Base-by-base conservation (phyloP, 2,329 filamentous ascomycete species). In the Epichloe gansuensis region DNA sequence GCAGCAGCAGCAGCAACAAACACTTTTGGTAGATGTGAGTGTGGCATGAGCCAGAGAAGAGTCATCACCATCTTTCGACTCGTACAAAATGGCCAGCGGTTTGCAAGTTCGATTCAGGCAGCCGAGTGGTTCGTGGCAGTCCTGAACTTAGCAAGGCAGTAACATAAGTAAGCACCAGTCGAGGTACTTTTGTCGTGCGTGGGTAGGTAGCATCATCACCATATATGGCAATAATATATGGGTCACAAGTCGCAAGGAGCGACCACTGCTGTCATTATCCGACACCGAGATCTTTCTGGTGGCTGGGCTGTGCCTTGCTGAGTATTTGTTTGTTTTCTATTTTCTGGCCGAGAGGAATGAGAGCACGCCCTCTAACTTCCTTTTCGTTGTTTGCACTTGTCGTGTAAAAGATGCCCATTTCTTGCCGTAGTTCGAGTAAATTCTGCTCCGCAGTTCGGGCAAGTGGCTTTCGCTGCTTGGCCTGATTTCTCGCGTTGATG, bases 401-500 rank as follows among this genome's bases (percentile, higher is more conserved):
- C 90, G 69, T 95, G 88, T 52, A 80, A 67, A 59, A 84, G 62
- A 65, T 97, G 91, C 12, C 91, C 91, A 64, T 96, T 96, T 56
- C 90, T 80, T 45, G 91, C 91, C 23, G 79, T 82, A 5, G 91
- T 95, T 60, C 91, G 78, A 12, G 91, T 96, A 62, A 97, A 97
- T 63, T 95, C 90, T 11, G 90, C 90, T 39, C 90, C 89, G 63
- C 91, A 97, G 65, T 90, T 86, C 17, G 89, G 90, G 65, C 91
- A 97, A 48, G 84, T 83, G 3, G 89, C 88, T 71, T 96, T 96
- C 34, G 86, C 77, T 11, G 91, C 88, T 50, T 91, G 90, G 28
- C 91, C 91, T 0, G 88, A 94, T 68, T 95, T 96, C 69, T 97
- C 91, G 44, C 91, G 81, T 69, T 96, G 91, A 67, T 97, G 91